Conservation (phyloP, 768 basidiomycete species). For the Artomyces pyxidatus region DNA sequence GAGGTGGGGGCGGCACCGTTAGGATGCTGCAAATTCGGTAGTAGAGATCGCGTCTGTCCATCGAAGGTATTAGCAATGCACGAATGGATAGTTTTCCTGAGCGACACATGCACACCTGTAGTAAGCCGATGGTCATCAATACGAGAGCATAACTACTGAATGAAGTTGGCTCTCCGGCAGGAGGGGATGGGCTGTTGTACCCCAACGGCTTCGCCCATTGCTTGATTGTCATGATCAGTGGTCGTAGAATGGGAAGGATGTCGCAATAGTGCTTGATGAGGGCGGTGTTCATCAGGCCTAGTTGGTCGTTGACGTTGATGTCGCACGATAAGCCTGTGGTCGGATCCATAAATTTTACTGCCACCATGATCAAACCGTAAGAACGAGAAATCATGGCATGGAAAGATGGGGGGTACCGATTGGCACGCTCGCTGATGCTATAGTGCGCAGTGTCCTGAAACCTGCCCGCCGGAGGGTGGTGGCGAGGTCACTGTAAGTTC, state of each 20-base stretch:
- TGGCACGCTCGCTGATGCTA: constrained; percentile 27
- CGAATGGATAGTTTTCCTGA: too few species aligned
- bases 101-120: constrained; percentile 38
- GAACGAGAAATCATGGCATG: neutral
- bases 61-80: neutral
- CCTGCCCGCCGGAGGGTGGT: constrained; percentile 21
- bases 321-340: constrained; percentile 38
- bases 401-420: constrained; percentile 22
- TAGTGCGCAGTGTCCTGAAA: constrained; percentile 23
- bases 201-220: constrained; percentile 48
- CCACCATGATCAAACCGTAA: constrained; percentile 1
- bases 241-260: constrained; percentile 34
- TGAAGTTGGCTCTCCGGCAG: constrained; percentile 18
- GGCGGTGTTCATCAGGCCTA: constrained; percentile 44
- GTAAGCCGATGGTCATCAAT: constrained; percentile 51
- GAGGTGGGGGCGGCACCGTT: constrained; percentile 1
- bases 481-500: constrained; percentile 23
- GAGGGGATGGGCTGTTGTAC: constrained; percentile 37
- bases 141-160: constrained; percentile 58
- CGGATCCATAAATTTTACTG: constrained; percentile 47
- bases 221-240: constrained; percentile 43
- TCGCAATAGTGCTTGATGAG: constrained; percentile 46
- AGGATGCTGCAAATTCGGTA: constrained; percentile 46
- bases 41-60: constrained; percentile 30
- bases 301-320: constrained; percentile 54